Conservation (phyloP, 2,329 filamentous ascomycete species). For the Atkinsonella hypoxylon region DNA sequence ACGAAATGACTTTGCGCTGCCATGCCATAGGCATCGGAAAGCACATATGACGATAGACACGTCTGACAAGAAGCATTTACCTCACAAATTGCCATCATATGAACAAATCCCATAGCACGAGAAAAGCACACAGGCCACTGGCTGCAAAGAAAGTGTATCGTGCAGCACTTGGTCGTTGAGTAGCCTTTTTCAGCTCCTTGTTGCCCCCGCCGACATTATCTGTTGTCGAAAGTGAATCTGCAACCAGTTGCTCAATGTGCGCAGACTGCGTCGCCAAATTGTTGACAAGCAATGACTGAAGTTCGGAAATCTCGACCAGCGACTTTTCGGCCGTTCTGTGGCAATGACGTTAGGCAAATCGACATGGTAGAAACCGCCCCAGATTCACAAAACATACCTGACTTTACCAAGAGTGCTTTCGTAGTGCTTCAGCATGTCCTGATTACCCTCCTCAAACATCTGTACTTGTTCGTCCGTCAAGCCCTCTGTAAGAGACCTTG, state of each 20-base stretch:
- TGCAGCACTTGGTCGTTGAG: slow-evolving; percentile 57
- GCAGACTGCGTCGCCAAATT: slow-evolving; percentile 80
- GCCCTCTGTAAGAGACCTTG: slow-evolving; percentile 28
- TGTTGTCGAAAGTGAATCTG: slow-evolving; percentile 68
- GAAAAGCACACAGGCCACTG: slow-evolving; percentile 58
- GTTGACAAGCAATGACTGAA: slow-evolving; percentile 78
- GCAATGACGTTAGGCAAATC: neutral
- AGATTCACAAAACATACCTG: slow-evolving; percentile 47
- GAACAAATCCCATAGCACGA: slow-evolving; percentile 69
- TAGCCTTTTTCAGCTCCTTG: slow-evolving; percentile 77
- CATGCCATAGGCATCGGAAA: too few species aligned
- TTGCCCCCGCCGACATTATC: slow-evolving; percentile 87
- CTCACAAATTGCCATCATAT: slow-evolving; percentile 22
- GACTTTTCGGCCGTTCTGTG: slow-evolving; percentile 76
- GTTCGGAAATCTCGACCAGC: slow-evolving; percentile 79
- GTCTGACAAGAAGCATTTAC: neutral
- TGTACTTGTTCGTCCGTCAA: slow-evolving; percentile 79
- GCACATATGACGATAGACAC: too few species aligned
- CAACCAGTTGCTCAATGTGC: slow-evolving; percentile 78
- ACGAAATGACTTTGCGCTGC: too few species aligned
- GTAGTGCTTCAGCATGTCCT: slow-evolving; percentile 85
- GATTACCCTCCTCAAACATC: slow-evolving; percentile 86
- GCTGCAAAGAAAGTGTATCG: slow-evolving; percentile 74
- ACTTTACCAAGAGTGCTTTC: slow-evolving; percentile 92
- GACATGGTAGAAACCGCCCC: neutral